phyloP scores from a whole-genome alignment of 2,329 filamentous ascomycete species.

The Aureobasidium musti region DNA sequence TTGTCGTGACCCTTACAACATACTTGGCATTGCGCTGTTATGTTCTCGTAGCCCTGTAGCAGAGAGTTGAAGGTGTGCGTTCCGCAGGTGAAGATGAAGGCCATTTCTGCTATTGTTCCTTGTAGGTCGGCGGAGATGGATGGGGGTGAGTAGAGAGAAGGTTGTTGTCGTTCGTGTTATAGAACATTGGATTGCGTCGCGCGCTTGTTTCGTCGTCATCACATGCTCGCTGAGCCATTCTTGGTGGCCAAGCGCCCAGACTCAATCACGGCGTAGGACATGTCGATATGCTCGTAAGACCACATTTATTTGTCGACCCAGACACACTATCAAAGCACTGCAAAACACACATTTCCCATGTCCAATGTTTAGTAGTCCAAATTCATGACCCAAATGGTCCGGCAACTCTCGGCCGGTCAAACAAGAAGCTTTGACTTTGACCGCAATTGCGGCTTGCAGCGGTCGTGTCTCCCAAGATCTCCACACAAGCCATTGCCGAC shows the following conservation, averaged over 20 bases:
- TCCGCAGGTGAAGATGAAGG: constrained; percentile 56
- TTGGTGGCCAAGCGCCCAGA: constrained; percentile 27
- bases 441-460: constrained; percentile 14
- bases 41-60: constrained; percentile 52
- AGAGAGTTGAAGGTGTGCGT: constrained; percentile 52
- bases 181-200: neutral
- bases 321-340: neutral
- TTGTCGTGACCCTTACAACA: neutral
- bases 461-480: neutral
- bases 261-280: neutral
- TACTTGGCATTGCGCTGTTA: constrained; percentile 52
- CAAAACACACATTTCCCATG: neutral
- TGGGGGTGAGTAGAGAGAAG: neutral
- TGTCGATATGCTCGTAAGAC: neutral
- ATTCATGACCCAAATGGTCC: neutral
- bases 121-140: neutral
- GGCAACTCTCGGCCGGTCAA: constrained; percentile 10
- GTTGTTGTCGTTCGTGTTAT: constrained; percentile 24
- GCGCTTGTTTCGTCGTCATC: constrained; percentile 24
- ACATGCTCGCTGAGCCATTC: constrained; percentile 26
- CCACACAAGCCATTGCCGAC: constrained; percentile 12
- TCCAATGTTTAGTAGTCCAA: neutral
- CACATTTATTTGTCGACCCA: neutral
- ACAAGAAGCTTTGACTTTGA: constrained; percentile 25
- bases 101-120: constrained; percentile 38